phyloP scores from a whole-genome alignment of 352 stramenopile genomes.

The Phytophthora crassamura region DNA sequence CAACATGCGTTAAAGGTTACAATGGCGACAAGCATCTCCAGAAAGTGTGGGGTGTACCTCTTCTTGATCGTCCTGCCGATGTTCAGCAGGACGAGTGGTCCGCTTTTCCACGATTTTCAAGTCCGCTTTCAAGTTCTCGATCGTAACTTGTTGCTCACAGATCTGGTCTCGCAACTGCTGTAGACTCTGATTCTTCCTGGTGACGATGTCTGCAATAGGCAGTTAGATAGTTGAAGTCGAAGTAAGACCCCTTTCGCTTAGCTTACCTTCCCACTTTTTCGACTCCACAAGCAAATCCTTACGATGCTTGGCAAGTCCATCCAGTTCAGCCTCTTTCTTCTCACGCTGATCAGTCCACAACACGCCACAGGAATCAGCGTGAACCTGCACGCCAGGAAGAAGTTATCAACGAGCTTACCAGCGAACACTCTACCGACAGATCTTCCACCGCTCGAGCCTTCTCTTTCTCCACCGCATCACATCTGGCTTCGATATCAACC shows the following conservation, averaged over 20 bases:
- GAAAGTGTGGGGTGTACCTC: constrained; percentile 35
- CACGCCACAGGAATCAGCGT: not conserved
- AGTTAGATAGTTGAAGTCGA: constrained; percentile 10
- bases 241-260: not conserved
- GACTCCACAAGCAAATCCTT: constrained; percentile 30
- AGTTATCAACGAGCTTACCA: constrained; percentile 36
- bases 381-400: too few species aligned
- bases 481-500: too few species aligned
- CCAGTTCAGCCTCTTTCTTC: constrained; percentile 26
- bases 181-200: constrained; percentile 50
- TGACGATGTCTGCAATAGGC: constrained; percentile 39
- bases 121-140: constrained; percentile 72
- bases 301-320: constrained; percentile 25
- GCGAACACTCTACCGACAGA: constrained; percentile 40
- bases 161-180: constrained; percentile 57
- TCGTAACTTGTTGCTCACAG: constrained; percentile 56
- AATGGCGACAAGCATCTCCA: too few species aligned
- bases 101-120: constrained; percentile 32
- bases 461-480: constrained; percentile 52
- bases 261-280: constrained; percentile 41
- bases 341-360: constrained; percentile 18
- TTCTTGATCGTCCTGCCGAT: constrained; percentile 36
- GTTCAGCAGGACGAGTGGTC: constrained; percentile 1
- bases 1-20: too few species aligned
- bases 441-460: constrained; percentile 47